Evolutionary conservation across 2,329 filamentous ascomycete genomes (phyloP).

Genomic region (Neurospora crassa): DNA sequence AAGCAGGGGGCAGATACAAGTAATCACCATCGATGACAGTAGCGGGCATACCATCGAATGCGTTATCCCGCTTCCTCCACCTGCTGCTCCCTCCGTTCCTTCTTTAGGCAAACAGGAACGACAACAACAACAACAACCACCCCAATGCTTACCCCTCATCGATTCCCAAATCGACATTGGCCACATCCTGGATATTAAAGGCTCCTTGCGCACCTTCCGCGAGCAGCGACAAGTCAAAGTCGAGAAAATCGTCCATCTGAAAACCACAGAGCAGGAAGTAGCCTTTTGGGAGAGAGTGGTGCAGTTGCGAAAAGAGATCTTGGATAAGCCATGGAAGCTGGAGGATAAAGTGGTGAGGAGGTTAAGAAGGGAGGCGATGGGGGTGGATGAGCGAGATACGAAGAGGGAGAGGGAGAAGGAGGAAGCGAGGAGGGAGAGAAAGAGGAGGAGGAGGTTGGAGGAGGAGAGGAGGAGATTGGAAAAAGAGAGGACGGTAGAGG

Average conservation of each 20-base stretch:
- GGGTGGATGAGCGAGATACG: constrained; percentile 11
- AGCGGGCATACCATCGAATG: constrained; percentile 51
- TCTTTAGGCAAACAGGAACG: too few species aligned
- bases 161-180: constrained; percentile 38
- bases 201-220: constrained; percentile 37
- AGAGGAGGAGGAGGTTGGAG: constrained; percentile 5
- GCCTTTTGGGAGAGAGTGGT: constrained; percentile 47
- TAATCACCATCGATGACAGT: constrained; percentile 51
- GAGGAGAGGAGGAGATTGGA: constrained; percentile 1
- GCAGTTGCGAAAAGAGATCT: constrained; percentile 39
- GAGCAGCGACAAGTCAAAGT: constrained; percentile 42
- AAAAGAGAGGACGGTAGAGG: background rate
- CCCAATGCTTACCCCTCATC: constrained; percentile 2
- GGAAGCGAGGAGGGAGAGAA: constrained; percentile 4
- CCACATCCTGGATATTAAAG: constrained; percentile 47
- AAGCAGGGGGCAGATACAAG: background rate
- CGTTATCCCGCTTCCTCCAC: constrained; percentile 13
- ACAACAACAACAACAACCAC: background rate
- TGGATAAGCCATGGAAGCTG: constrained; percentile 47
- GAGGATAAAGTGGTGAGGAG: constrained; percentile 36
- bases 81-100: too few species aligned
- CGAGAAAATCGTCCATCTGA: constrained; percentile 37
- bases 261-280: constrained; percentile 47
- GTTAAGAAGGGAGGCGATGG: constrained; percentile 39
- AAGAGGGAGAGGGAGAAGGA: constrained; percentile 10